Percentiles rank a stretch among this genome's conserved stretches.
Evolutionary conservation across 1,139 yeast genomes (phyloP).

Genomic region (Protomyces gravidus): DNA sequence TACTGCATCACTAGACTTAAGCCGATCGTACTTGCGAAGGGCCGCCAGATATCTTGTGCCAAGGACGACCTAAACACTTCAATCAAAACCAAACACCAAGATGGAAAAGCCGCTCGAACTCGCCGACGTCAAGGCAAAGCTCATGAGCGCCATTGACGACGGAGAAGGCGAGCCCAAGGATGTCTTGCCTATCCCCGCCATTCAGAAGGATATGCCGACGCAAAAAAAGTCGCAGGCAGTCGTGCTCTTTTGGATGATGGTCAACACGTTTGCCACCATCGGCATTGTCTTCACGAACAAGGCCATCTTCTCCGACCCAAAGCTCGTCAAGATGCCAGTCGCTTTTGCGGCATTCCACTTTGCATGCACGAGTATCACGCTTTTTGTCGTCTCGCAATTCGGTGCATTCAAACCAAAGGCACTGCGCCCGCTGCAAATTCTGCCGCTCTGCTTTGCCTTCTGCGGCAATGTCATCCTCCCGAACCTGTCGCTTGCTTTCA

Average conservation of each 20-base stretch:
- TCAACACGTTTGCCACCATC: slow-evolving; percentile 25
- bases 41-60: too few species aligned
- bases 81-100: not conserved
- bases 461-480: slow-evolving; percentile 25
- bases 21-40: too few species aligned
- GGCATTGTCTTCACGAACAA: slow-evolving; percentile 29
- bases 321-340: slow-evolving; percentile 23
- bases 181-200: slow-evolving; percentile 16
- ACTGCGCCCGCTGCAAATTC: slow-evolving; percentile 9
- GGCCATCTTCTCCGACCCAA: slow-evolving; percentile 25
- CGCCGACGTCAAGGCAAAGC: slow-evolving; percentile 23
- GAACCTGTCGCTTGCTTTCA: slow-evolving; percentile 23
- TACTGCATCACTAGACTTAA: too few species aligned
- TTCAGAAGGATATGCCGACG: slow-evolving; percentile 7
- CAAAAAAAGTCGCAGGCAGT: slow-evolving; percentile 7
- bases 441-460: slow-evolving; percentile 28
- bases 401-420: slow-evolving; percentile 24
- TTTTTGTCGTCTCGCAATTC: slow-evolving; percentile 18
- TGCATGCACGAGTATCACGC: slow-evolving; percentile 20
- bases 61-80: too few species aligned
- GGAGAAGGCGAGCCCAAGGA: slow-evolving; percentile 9
- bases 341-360: slow-evolving; percentile 27
- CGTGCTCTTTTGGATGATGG: slow-evolving; percentile 25
- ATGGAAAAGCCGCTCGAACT: slow-evolving; percentile 19
- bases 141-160: slow-evolving; percentile 25